These are phyloP conservation scores for Heterobasidion parviporum DNA, from an alignment of 1,284 basidiomycete species.

Conservation along the genomic window DNA sequence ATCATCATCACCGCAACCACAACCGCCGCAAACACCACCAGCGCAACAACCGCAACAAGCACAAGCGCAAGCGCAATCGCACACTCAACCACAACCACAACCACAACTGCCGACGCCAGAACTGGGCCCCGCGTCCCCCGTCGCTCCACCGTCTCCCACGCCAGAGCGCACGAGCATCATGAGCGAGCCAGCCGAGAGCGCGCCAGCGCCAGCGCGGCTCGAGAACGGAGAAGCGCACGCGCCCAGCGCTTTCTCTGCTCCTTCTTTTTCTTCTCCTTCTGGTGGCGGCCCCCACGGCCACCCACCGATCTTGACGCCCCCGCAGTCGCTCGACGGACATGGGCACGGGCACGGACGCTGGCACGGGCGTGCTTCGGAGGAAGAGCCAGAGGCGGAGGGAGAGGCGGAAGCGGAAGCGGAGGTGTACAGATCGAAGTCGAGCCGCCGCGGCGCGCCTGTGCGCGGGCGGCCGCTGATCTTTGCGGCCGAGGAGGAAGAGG, in stretches of 20 bases:
- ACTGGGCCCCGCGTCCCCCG: too few relatives aligned
- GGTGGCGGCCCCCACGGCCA: too few relatives aligned
- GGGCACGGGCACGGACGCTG: too few relatives aligned
- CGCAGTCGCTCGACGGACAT: constrained; percentile 3
- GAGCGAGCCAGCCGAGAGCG: background rate
- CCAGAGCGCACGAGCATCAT: background rate
- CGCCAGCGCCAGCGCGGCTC: background rate
- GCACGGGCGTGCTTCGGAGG: background rate
- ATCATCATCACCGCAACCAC: background rate
- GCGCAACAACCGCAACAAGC: too few relatives aligned
- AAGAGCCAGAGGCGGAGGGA: background rate
- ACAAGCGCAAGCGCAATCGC: too few relatives aligned
- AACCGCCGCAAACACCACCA: too few relatives aligned
- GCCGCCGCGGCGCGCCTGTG: constrained; percentile 7
- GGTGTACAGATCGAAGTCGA: too few relatives aligned
- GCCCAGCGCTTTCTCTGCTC: background rate
- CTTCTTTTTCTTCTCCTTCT: background rate
- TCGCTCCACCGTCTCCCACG: too few relatives aligned
- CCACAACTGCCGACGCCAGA: background rate
- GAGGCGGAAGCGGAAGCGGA: too few relatives aligned
- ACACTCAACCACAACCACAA: too few relatives aligned
- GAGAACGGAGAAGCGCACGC: background rate
- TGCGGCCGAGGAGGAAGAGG: constrained; percentile 18
- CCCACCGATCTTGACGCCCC: constrained; percentile 2
- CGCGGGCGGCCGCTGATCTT: constrained; percentile 22